phyloP scores from a whole-genome alignment of 1,284 basidiomycete genomes.

The Sporisorium sorghi region DNA sequence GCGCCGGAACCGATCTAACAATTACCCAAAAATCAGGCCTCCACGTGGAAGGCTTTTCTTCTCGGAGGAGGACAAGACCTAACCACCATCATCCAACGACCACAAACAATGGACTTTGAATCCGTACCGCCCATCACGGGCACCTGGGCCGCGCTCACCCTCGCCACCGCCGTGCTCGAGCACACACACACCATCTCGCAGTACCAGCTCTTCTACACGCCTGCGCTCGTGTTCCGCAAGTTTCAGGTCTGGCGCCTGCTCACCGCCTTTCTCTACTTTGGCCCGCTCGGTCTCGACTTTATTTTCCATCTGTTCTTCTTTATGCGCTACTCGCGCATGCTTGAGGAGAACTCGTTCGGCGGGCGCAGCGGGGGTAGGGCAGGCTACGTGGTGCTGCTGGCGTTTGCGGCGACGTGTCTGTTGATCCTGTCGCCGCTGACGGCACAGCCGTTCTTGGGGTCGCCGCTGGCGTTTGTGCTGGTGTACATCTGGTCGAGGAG shows the following conservation, averaged over 20 bases:
- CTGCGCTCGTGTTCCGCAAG: constrained; percentile 54
- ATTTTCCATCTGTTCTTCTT: constrained; percentile 98
- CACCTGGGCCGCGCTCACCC: constrained; percentile 53
- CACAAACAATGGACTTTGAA: constrained; percentile 59
- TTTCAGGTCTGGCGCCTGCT: constrained; percentile 84
- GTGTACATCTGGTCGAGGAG: constrained; percentile 96
- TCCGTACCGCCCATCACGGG: constrained; percentile 63
- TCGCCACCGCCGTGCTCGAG: constrained; percentile 55
- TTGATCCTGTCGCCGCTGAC: constrained; percentile 69
- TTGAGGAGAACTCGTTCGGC: constrained; percentile 94
- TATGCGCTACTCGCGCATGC: constrained; percentile 94
- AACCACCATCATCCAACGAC: constrained; percentile 6
- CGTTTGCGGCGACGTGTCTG: constrained; percentile 79
- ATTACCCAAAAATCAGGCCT: not conserved
- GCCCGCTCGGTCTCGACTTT: constrained; percentile 85
- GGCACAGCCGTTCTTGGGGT: constrained; percentile 54
- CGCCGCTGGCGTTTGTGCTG: constrained; percentile 74
- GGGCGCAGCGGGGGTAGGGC: constrained; percentile 80
- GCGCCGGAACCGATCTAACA: constrained; percentile 6
- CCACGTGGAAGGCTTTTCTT: constrained; percentile 10
- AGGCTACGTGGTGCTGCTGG: constrained; percentile 91
- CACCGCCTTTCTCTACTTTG: constrained; percentile 96
- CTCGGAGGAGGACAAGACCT: too few relatives aligned
- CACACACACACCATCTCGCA: constrained; percentile 57
- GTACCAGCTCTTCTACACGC: constrained; percentile 64